Conservation (phyloP, 495 filamentous ascomycete species). For the Friedmanniomyces endolithicus region DNA sequence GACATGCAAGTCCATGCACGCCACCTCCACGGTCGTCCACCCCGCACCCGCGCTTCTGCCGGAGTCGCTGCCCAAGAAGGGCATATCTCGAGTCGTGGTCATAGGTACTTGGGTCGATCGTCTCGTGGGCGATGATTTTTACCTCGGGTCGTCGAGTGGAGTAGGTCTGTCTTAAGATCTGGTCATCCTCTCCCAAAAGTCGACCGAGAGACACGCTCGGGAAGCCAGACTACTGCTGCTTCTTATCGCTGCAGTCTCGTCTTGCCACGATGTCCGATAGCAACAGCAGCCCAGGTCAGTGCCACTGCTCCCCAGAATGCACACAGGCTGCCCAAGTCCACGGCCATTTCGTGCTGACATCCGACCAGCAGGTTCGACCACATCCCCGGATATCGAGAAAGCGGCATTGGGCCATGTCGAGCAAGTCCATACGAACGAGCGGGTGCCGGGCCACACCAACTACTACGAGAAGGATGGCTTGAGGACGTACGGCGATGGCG, state of each 20-base stretch:
- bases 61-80: neutral
- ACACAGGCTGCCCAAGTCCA: too few species aligned
- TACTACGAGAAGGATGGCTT: slow-evolving; percentile 42
- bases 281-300: neutral
- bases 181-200: too few species aligned
- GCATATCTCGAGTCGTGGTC: neutral
- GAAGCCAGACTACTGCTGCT: too few species aligned
- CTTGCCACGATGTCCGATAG: neutral
- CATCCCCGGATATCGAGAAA: slow-evolving; percentile 8
- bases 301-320: neutral
- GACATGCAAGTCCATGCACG: neutral
- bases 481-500: slow-evolving; percentile 38
- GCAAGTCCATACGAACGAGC: slow-evolving; percentile 23
- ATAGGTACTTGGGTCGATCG: neutral
- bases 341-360: neutral
- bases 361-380: neutral
- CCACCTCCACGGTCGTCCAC: neutral
- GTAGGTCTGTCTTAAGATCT: too few species aligned
- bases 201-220: too few species aligned
- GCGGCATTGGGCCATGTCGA: slow-evolving; percentile 14
- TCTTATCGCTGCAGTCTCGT: too few species aligned
- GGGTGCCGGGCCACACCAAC: slow-evolving; percentile 30
- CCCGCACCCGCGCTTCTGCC: neutral
- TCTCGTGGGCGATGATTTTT: too few species aligned
- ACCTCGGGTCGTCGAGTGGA: too few species aligned